Evolutionary conservation across 768 basidiomycete species (phyloP).

Genomic region (Trametes cingulata): DNA sequence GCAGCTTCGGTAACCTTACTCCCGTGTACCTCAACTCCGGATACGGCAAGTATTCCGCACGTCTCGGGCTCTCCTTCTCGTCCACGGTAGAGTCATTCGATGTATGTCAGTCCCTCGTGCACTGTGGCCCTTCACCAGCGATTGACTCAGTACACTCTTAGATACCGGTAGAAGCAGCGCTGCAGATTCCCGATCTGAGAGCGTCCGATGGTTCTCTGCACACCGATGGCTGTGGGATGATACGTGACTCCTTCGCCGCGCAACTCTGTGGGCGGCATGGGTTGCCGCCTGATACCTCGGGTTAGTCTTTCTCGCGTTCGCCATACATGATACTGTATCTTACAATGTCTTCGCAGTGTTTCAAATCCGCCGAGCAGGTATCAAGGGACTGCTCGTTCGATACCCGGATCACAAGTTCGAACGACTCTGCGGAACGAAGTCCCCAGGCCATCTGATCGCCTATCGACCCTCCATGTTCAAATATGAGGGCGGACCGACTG

Average conservation of each 20-base stretch:
- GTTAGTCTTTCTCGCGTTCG: not conserved
- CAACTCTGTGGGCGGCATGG: slow-evolving; percentile 10
- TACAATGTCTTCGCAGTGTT: slow-evolving; percentile 9
- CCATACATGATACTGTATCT: too few relatives aligned
- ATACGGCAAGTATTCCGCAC: slow-evolving; percentile 24
- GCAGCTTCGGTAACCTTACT: slow-evolving; percentile 15
- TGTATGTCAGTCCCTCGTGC: slow-evolving; percentile 1
- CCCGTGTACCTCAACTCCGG: slow-evolving; percentile 15
- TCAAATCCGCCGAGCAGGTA: slow-evolving; percentile 22
- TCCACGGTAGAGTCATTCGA: slow-evolving; percentile 22
- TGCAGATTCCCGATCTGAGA: slow-evolving; percentile 13
- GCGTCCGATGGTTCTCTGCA: slow-evolving; percentile 21
- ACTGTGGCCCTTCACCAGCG: not conserved
- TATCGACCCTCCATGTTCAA: slow-evolving; percentile 22
- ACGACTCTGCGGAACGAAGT: not conserved
- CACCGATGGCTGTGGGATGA: slow-evolving; percentile 25
- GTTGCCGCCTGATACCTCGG: slow-evolving; percentile 7
- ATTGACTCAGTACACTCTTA: not conserved
- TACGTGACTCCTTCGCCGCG: slow-evolving; percentile 19
- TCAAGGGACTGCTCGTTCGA: slow-evolving; percentile 22
- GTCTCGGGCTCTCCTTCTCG: slow-evolving; percentile 24
- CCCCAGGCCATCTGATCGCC: not conserved
- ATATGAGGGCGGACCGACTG: slow-evolving; percentile 20
- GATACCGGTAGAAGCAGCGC: not conserved
- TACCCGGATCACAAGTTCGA: slow-evolving; percentile 22